Evolutionary conservation across 768 basidiomycete genomes (phyloP).

Genomic region (Tricholoma matsutake): DNA sequence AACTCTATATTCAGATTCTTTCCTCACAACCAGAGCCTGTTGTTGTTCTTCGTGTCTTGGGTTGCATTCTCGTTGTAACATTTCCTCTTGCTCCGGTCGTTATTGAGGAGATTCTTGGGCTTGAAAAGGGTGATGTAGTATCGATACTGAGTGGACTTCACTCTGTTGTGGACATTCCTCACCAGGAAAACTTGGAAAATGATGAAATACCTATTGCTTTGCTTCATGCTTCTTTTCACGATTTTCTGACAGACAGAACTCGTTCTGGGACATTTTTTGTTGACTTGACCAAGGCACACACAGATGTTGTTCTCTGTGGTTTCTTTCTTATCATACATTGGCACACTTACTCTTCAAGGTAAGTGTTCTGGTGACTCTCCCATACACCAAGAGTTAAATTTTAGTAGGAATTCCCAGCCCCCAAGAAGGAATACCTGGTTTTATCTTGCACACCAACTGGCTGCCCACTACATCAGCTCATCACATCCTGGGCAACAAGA

Average conservation of each 20-base stretch:
- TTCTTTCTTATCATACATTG: not conserved
- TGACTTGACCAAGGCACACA: not conserved
- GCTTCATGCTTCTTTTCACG: not conserved
- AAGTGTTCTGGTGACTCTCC: too few species aligned
- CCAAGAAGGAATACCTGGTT: too few species aligned
- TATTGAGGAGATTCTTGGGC: not conserved
- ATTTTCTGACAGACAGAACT: not conserved
- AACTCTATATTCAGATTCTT: not conserved
- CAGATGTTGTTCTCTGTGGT: not conserved
- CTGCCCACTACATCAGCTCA: too few species aligned
- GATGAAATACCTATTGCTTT: not conserved
- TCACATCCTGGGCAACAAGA: too few species aligned
- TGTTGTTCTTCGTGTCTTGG: not conserved
- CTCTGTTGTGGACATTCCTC: not conserved
- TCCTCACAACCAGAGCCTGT: not conserved
- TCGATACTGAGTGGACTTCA: not conserved
- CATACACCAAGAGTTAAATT: too few species aligned
- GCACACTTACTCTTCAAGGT: not conserved
- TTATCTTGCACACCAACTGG: too few species aligned
- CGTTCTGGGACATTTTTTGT: not conserved
- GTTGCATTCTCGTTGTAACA: not conserved
- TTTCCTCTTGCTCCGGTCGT: not conserved
- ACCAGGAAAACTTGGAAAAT: not conserved
- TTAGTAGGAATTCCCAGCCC: too few species aligned
- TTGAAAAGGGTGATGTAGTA: too few species aligned